phyloP scores from a whole-genome alignment of 441 rosid genomes.

The Flueggea neowawraea region DNA sequence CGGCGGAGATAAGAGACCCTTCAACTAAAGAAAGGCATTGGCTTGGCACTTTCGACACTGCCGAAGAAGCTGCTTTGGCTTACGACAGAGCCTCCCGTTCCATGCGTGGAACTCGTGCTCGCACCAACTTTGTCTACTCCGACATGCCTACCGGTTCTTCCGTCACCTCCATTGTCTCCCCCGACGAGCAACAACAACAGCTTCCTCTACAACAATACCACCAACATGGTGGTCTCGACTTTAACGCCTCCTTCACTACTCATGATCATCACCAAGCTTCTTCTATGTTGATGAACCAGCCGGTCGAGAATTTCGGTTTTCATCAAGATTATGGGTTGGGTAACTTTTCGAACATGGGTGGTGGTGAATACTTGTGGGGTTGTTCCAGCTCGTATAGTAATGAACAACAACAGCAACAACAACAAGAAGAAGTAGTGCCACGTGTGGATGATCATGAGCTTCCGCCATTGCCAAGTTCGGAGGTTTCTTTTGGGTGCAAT shows the following conservation, averaged over 20 bases:
- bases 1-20: constrained; percentile 87
- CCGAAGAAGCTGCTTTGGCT: constrained; percentile 83
- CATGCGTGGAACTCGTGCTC: constrained; percentile 69
- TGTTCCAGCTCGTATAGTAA: constrained; percentile 3
- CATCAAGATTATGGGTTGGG: constrained; percentile 11
- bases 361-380: constrained; percentile 14
- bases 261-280: no score
- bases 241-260: no score
- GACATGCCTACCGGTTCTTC: constrained; percentile 75
- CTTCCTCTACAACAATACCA: constrained; percentile 17
- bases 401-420: not conserved
- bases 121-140: constrained; percentile 82
- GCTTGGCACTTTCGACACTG: constrained; percentile 86
- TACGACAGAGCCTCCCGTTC: constrained; percentile 81
- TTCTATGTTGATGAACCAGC: no score
- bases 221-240: not conserved
- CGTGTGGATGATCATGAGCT: constrained; percentile 26
- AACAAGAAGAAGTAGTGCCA: not conserved
- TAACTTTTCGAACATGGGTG: constrained; percentile 9
- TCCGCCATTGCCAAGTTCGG: constrained; percentile 49
- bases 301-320: constrained; percentile 2
- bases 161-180: constrained; percentile 73
- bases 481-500: not conserved
- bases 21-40: constrained; percentile 82
- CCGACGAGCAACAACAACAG: constrained; percentile 44